Evolutionary conservation across 2,329 filamentous ascomycete genomes (phyloP), one percentile per base, ranked within the genome.

Genomic region (Ceratocystis albifundus): DNA sequence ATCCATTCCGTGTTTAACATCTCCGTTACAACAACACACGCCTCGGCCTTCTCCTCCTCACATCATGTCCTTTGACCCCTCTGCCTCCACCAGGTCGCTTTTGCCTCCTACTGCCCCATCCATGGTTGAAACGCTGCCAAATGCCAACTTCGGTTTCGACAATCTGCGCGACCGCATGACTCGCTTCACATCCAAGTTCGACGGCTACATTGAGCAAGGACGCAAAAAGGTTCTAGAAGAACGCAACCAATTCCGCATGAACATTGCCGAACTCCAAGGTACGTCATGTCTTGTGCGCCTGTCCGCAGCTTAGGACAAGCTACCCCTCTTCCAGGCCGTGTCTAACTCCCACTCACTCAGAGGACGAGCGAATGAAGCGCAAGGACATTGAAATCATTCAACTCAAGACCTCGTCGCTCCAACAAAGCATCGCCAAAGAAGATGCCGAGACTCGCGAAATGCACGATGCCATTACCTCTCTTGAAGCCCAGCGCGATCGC

Each of bases 111-210:
- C 69, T 79, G 83, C 80, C 53, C 82, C 85, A 15, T 88, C 86
- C 5, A 84, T 89, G 78, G 87, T 86, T 53, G 88, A 91, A 74
- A 84, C 85, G 62, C 84, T 99, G 7, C 94, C 94, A 45, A 89
- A 83, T 74, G 89, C 96, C 75, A 91, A 96, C 76, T 97, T 99
- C 75, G 91, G 91, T 67, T 97, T 97, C 75, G 92, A 97, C 72
- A 90, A 96, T 71, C 78, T 99, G 73, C 92, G 93, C 76, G 90
- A 93, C 72, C 89, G 91, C 76, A 97, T 99, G 94, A 83, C 87
- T 65, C 90, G 89, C 69, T 99, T 99, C 75, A 96, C 89, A 0
- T 82, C 85, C 7, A 88, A 85, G 71, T 99, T 99, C 72, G 94
- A 99, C 74, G 86, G 87, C 0, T 97, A 96, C 71, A 96, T 99